Conservation (phyloP, 768 basidiomycete species). For the Psilocybe cyanescens region DNA sequence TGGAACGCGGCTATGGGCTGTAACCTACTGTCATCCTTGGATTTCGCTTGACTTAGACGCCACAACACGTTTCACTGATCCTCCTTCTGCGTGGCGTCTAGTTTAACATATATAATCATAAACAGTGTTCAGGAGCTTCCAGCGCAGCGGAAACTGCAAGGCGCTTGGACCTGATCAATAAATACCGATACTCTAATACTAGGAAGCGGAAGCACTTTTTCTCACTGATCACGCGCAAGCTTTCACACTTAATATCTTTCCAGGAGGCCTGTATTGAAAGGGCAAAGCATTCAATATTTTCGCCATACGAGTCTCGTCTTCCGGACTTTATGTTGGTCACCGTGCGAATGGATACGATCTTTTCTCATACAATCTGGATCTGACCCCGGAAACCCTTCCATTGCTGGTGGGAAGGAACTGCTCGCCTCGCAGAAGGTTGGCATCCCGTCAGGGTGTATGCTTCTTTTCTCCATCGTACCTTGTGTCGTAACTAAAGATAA, state of each 20-base stretch:
- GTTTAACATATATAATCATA: background rate
- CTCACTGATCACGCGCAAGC: background rate
- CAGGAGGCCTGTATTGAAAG: background rate
- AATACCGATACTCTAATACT: no score
- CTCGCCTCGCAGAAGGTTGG: background rate
- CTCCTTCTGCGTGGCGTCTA: background rate
- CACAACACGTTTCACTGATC: constrained; percentile 9
- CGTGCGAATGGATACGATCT: constrained; percentile 9
- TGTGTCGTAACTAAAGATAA: constrained; percentile 11
- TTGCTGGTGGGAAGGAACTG: background rate
- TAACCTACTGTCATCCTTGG: background rate
- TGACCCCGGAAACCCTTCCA: constrained; percentile 16
- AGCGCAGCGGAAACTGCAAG: no score
- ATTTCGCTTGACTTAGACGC: background rate
- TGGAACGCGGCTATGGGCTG: no score
- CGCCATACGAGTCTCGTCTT: background rate
- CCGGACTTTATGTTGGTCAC: background rate
- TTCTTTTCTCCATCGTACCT: constrained; percentile 13
- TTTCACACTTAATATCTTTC: background rate
- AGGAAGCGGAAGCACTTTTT: background rate
- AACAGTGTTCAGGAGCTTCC: background rate
- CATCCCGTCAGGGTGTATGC: constrained; percentile 6
- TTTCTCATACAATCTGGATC: background rate
- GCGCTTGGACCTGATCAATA: no score
- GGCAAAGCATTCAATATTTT: background rate